phyloP scores from a whole-genome alignment of 1,139 yeast species.

The Torulaspora globosa region DNA sequence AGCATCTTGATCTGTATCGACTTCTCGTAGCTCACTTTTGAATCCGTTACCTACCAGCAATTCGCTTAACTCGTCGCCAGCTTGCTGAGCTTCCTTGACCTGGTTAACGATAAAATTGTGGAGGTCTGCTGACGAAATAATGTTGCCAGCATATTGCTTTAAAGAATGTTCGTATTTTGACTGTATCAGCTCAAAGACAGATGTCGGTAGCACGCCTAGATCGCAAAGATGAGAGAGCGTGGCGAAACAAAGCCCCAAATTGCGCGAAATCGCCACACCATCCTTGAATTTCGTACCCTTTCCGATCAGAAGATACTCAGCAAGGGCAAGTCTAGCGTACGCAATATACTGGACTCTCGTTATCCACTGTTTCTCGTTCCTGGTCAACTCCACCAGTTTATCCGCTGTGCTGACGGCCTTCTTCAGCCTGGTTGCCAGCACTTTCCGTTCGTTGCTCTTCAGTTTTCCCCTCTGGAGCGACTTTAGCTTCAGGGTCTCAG shows the following conservation, averaged over 20 bases:
- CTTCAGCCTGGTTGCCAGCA: constrained; percentile 64
- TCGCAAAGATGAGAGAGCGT: constrained; percentile 23
- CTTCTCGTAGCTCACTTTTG: constrained; percentile 16
- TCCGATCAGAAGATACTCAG: constrained; percentile 41
- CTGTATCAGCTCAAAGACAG: constrained; percentile 22
- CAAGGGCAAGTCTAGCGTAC: constrained; percentile 58
- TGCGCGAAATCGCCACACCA: constrained; percentile 23
- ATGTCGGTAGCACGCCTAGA: constrained; percentile 15
- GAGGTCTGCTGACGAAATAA: constrained; percentile 25
- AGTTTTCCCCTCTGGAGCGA: constrained; percentile 33
- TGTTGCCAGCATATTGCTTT: constrained; percentile 28
- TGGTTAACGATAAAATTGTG: constrained; percentile 22
- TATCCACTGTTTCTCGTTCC: constrained; percentile 37
- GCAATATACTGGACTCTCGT: constrained; percentile 55
- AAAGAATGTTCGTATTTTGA: constrained; percentile 32
- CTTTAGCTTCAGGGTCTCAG: constrained; percentile 31
- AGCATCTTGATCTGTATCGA: constrained; percentile 23
- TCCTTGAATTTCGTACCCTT: constrained; percentile 55
- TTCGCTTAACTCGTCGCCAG: constrained; percentile 42
- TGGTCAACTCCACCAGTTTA: constrained; percentile 44
- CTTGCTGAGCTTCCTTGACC: constrained; percentile 22
- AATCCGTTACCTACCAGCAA: constrained; percentile 42
- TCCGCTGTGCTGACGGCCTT: constrained; percentile 50
- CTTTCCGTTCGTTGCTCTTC: constrained; percentile 40
- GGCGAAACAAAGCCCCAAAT: constrained; percentile 28